phyloP scores from a whole-genome alignment of 129 eudicot genomes.

The Flaveria brownii region DNA sequence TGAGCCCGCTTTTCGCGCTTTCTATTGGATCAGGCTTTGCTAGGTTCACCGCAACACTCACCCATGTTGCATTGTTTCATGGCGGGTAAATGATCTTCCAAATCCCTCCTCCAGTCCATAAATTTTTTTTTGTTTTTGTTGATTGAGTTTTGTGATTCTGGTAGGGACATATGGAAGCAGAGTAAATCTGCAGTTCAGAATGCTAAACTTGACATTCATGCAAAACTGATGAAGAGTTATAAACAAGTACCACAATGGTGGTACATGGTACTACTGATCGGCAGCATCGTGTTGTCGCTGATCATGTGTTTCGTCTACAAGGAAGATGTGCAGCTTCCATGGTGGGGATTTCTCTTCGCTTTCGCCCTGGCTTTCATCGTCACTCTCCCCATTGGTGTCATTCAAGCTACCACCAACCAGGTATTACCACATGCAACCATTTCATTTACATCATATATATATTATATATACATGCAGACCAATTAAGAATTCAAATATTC shows the following conservation, averaged over 20 bases:
- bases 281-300: slow-evolving; percentile 67
- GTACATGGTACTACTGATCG: slow-evolving; percentile 59
- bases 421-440: slow-evolving; percentile 21
- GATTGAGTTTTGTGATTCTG: background rate
- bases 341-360: slow-evolving; percentile 97
- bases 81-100: slow-evolving; percentile 56
- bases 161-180: slow-evolving; percentile 88
- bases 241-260: slow-evolving; percentile 91
- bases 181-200: slow-evolving; percentile 77
- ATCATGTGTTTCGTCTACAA: slow-evolving; percentile 82
- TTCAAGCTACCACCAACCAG: slow-evolving; percentile 98
- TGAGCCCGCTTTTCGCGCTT: slow-evolving; percentile 89
- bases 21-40: slow-evolving; percentile 95
- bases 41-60: slow-evolving; percentile 81
- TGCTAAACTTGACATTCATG: slow-evolving; percentile 62
- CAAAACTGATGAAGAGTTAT: slow-evolving; percentile 75
- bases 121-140: too few relatives aligned
- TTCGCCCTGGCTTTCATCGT: slow-evolving; percentile 76
- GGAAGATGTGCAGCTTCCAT: slow-evolving; percentile 87
- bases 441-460: background rate
- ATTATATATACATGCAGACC: too few relatives aligned
- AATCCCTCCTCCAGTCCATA: too few relatives aligned
- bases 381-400: slow-evolving; percentile 92
- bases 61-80: slow-evolving; percentile 76
- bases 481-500: background rate